phyloP scores from a whole-genome alignment of 352 stramenopile species.

The Phytophthora hibernalis region DNA sequence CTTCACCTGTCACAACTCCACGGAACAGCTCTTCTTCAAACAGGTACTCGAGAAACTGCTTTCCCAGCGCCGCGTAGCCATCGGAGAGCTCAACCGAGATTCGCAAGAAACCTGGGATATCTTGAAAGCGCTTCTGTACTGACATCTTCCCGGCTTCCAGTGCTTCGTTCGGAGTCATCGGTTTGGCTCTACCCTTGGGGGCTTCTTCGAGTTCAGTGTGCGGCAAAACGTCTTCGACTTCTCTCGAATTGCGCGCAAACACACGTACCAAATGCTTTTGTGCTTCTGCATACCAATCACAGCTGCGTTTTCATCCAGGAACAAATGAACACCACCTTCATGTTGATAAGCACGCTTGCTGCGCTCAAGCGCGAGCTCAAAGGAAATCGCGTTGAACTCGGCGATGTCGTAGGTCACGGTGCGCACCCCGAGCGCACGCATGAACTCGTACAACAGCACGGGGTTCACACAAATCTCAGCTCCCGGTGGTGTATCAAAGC shows the following conservation, averaged over 20 bases:
- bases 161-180: slow-evolving; percentile 20
- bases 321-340: slow-evolving; percentile 80
- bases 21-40: slow-evolving; percentile 47
- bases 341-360: slow-evolving; percentile 68
- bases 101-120: slow-evolving; percentile 61
- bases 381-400: slow-evolving; percentile 41
- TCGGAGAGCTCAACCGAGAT: slow-evolving; percentile 48
- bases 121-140: slow-evolving; percentile 60
- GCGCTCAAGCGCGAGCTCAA: slow-evolving; percentile 43
- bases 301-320: slow-evolving; percentile 56
- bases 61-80: slow-evolving; percentile 56
- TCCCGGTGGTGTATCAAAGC: slow-evolving; percentile 37
- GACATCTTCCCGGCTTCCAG: slow-evolving; percentile 36
- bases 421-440: slow-evolving; percentile 57
- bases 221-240: slow-evolving; percentile 76
- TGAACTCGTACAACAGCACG: slow-evolving; percentile 69
- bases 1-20: slow-evolving; percentile 17
- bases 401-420: slow-evolving; percentile 71
- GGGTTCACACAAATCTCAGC: slow-evolving; percentile 83
- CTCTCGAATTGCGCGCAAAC: slow-evolving; percentile 86
- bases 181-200: slow-evolving; percentile 26
- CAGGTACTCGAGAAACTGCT: slow-evolving; percentile 73
- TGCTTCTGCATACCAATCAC: slow-evolving; percentile 89
- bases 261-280: slow-evolving; percentile 89
- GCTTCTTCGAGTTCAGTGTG: slow-evolving; percentile 40